phyloP scores from a whole-genome alignment of 1,284 basidiomycete species.

The Naganishia sp. region DNA sequence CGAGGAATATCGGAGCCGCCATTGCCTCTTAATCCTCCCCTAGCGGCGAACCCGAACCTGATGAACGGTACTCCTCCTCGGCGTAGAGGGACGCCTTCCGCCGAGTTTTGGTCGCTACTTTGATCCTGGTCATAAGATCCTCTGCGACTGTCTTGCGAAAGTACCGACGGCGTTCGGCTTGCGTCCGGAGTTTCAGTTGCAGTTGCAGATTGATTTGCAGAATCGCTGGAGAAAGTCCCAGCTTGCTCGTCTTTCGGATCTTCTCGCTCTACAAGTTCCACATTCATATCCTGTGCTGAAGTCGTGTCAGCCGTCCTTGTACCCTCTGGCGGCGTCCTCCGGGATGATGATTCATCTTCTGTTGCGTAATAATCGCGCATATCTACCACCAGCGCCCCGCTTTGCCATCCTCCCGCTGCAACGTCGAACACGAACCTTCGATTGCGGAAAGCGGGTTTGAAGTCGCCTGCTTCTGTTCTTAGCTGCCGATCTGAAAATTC shows the following conservation, averaged over 20 bases:
- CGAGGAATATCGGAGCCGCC: neutral
- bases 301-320: neutral
- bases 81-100: neutral
- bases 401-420: constrained; percentile 82
- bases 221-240: neutral
- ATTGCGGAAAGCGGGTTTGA: constrained; percentile 26
- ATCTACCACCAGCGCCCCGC: constrained; percentile 79
- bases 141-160: neutral
- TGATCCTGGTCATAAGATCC: neutral
- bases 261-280: neutral
- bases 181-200: neutral
- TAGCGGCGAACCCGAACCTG: constrained; percentile 35
- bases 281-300: neutral
- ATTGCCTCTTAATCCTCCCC: constrained; percentile 26
- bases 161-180: neutral
- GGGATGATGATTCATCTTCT: neutral
- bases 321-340: no score
- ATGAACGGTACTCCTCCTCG: constrained; percentile 21
- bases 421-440: constrained; percentile 73
- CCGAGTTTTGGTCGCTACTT: neutral
- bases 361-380: constrained; percentile 25
- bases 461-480: constrained; percentile 27
- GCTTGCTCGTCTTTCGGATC: neutral
- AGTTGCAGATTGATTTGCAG: neutral
- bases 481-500: constrained; percentile 1